Evolutionary conservation across 352 stramenopile species (phyloP).

Genomic region (Nothophytophthora sp.): DNA sequence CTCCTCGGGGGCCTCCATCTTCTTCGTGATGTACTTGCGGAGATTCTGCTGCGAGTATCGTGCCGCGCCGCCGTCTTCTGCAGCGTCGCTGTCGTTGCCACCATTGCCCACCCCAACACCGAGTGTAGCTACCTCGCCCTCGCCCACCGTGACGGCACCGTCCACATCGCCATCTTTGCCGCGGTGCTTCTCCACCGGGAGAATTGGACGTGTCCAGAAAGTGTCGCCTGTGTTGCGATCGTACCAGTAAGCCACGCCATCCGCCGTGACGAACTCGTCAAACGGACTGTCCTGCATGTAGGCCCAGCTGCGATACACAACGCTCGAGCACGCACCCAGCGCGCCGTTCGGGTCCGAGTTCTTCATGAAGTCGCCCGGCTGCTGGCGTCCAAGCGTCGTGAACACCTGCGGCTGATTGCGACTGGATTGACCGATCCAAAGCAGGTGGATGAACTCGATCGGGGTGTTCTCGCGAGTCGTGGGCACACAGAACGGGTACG

Average conservation of each 20-base stretch:
- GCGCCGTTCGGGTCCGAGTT: constrained; percentile 70
- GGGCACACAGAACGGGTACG: constrained; percentile 93
- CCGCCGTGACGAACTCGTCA: constrained; percentile 91
- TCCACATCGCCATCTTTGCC: constrained; percentile 79
- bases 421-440: constrained; percentile 88
- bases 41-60: constrained; percentile 71
- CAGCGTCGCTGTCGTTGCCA: constrained; percentile 12
- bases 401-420: constrained; percentile 92
- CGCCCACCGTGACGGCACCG: constrained; percentile 73
- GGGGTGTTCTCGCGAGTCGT: constrained; percentile 92
- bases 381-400: constrained; percentile 86
- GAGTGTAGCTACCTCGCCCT: constrained; percentile 73
- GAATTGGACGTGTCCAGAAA: constrained; percentile 90
- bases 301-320: constrained; percentile 92
- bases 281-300: constrained; percentile 87
- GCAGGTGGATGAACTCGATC: constrained; percentile 92
- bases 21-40: constrained; percentile 86
- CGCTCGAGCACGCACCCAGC: constrained; percentile 80
- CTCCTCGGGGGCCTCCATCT: constrained; percentile 74
- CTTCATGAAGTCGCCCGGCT: constrained; percentile 93
- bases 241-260: constrained; percentile 93
- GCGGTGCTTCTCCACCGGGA: constrained; percentile 76
- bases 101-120: constrained; percentile 47
- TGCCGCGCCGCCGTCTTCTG: constrained; percentile 29
- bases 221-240: constrained; percentile 81